phyloP scores from a whole-genome alignment of 2,329 filamentous ascomycete species.

The Fusarium nodosum region DNA sequence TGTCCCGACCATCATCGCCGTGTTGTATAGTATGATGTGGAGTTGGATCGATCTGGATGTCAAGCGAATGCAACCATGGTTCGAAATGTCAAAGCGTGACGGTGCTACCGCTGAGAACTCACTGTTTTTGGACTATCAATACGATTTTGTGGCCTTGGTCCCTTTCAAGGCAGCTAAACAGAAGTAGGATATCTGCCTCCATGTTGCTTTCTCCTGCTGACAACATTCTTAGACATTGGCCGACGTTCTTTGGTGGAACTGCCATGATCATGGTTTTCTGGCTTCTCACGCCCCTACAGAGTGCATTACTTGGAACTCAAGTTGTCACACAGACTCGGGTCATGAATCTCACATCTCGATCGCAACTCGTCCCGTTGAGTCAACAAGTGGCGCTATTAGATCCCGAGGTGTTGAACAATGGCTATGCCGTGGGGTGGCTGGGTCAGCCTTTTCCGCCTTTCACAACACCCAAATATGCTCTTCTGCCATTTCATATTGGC shows the following conservation, averaged over 20 bases:
- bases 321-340: conserved; percentile 45
- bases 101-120: conserved; percentile 63
- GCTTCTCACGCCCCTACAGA: conserved; percentile 67
- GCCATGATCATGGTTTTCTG: conserved; percentile 67
- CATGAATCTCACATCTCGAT: conserved; percentile 3
- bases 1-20: conserved; percentile 66
- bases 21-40: conserved; percentile 70
- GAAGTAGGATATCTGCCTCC: conserved; percentile 1
- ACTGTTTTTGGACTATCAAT: conserved; percentile 67
- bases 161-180: conserved; percentile 51
- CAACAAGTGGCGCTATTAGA: conserved; percentile 50
- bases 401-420: conserved; percentile 58
- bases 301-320: conserved; percentile 64
- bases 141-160: conserved; percentile 53
- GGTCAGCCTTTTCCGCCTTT: conserved; percentile 60
- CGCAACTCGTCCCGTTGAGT: conserved; percentile 36
- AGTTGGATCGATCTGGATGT: conserved; percentile 71
- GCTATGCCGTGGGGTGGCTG: conserved; percentile 62
- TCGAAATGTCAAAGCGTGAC: conserved; percentile 63
- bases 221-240: conserved; percentile 61
- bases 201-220: not conserved
- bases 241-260: conserved; percentile 62
- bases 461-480: conserved; percentile 58
- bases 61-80: conserved; percentile 71
- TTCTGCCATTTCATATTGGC: conserved; percentile 59